Evolutionary conservation across 2,329 filamentous ascomycete species (phyloP), one percentile per base, ranked within the genome.

Genomic region (Arthroderma sp.): DNA sequence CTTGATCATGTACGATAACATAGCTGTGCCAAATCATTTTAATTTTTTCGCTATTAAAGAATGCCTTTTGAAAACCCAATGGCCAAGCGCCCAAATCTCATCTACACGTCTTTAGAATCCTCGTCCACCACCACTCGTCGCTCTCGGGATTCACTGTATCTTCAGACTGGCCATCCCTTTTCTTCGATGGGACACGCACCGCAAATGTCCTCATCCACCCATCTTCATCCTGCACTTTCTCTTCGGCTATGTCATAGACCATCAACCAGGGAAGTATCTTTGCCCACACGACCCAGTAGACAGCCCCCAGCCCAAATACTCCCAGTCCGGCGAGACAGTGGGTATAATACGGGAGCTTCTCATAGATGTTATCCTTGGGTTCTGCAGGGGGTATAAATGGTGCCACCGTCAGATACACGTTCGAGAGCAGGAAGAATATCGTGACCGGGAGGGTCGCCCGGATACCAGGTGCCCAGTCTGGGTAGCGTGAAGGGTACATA

Each of bases 251-350:
- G 52, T 74, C 67, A 53, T 82, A 68, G 10, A 54, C 51, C 9
- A 62, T 62, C 28, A 60, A 40, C 42, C 64, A 62, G 1, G 72
- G 72, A 48, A 73, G 47, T 5, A 73, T 40, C 6, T 70, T 56
- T 1, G 71, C 69, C 72, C 71, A 75, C 5, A 72, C 49, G 4
- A 73, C 40, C 62, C 70, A 74, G 53, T 75, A 74, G 0, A 73
- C 52, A 4, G 68, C 72, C 6, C 71, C 72, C 6, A 65, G 60
- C 3, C 58, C 64, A 46, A 75, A 70, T 41, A 74, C 67, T 0
- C 56, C 70, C 38, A 72, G 58, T 0, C 71, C 72, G 11, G 74
- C 71, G 22, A 74, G 66, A 43, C 71, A 74, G 52, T 74, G 71
- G 36, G 72, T 60, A 50, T 68, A 74, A 57, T 74, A 74, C 0